Evolutionary conservation across 805 yeast species (phyloP), one percentile per base, ranked within the genome.

Genomic region (Komagataella mondaviorum): DNA sequence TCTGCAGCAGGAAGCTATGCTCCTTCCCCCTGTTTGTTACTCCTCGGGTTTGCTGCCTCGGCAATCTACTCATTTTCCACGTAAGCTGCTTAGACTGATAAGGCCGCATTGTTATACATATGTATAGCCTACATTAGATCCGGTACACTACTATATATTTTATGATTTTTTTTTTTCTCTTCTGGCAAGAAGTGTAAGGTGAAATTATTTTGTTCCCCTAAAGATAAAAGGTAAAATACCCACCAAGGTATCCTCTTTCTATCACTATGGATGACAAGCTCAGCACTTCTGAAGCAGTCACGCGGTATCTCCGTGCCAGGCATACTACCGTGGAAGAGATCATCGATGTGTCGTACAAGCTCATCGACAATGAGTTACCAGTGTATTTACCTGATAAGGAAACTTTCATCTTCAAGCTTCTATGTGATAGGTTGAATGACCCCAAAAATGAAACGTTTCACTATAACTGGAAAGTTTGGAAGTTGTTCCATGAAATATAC

Each of bases 231-330:
- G 4, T 30, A 30, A 8, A 30, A 1, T 14, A 30, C 39, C 39
- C 39, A 30, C 5, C 39, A 10, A 30, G 14, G 39, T 30, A 14
- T 30, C n/a, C 14, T 30, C 39, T 12, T 24, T 30, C 39, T 30
- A 2, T 30, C 14, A 30, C 10, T 30, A 30, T 30, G 39, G n/a
- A 30, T 30, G 39, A 14, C 5, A 30, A 30, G 14, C 39, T 30
- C n/a, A 30, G 14, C 8, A 58, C 73, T 4, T 73, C 78, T 0
- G 85, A 78, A 55, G 70, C 72, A 1, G 61, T 81, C 24, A 82
- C 90, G 0, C 74, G 74, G 59, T 70, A 68, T 57, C 68, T 85
- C 24, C 71, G 91, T 55, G 74, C 80, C 20, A 82, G 77, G 57
- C 69, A 67, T 44, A 71, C 72, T 1, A 24, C 71, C 1, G 62